Percentiles rank a stretch among this genome's conserved stretches.
Conservation (phyloP, 2,329 filamentous ascomycete genomes). For the Colletotrichum graminicola region DNA sequence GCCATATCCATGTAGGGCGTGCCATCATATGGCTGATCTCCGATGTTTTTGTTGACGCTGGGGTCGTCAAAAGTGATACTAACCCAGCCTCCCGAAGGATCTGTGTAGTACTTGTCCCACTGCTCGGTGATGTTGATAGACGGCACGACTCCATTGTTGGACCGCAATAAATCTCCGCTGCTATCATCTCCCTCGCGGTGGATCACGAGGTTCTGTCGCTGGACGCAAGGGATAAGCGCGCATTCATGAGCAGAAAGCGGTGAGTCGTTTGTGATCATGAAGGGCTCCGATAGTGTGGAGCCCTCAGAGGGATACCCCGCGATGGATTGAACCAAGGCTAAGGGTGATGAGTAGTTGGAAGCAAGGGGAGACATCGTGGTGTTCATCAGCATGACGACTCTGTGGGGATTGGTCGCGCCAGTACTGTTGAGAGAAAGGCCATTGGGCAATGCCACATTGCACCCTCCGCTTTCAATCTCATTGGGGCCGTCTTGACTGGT, state of each 20-base stretch:
- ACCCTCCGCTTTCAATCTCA: background rate
- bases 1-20: background rate
- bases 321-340: constrained; percentile 32
- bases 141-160: background rate
- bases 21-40: rapidly evolving
- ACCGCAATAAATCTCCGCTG: background rate
- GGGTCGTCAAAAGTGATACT: background rate
- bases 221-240: background rate
- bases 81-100: background rate
- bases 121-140: background rate
- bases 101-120: background rate
- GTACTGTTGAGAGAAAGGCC: background rate
- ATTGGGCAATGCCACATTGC: background rate
- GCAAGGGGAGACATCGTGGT: constrained; percentile 12
- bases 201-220: background rate
- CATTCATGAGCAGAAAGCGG: background rate
- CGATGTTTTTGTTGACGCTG: background rate
- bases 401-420: background rate
- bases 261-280: background rate
- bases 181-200: background rate
- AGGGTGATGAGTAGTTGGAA: constrained; percentile 20
- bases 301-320: background rate
- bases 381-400: constrained; percentile 27
- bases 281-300: background rate
- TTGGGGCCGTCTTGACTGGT: background rate